Conservation (phyloP, 495 filamentous ascomycete species). For the Thermothielavioides terrestris region DNA sequence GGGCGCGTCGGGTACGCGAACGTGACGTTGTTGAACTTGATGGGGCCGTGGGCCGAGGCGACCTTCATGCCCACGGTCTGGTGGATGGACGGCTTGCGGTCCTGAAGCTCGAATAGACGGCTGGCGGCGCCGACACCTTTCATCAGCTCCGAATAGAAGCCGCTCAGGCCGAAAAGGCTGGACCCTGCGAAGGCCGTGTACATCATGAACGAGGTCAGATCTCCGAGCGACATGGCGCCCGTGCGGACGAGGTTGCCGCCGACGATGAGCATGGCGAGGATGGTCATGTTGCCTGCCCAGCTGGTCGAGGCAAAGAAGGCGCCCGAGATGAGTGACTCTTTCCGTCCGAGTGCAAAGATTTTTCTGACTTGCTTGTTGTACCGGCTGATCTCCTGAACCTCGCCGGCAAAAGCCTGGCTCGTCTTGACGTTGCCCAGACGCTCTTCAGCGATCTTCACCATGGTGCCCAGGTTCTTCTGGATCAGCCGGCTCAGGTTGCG, state of each 20-base stretch:
- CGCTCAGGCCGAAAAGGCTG: slow-evolving; percentile 84
- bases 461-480: slow-evolving; percentile 79
- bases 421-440: slow-evolving; percentile 91
- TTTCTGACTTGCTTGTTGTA: slow-evolving; percentile 89
- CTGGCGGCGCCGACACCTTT: slow-evolving; percentile 95
- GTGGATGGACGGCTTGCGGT: slow-evolving; percentile 77
- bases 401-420: slow-evolving; percentile 88
- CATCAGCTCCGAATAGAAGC: slow-evolving; percentile 97
- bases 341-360: slow-evolving; percentile 80
- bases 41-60: slow-evolving; percentile 72
- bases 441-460: slow-evolving; percentile 96
- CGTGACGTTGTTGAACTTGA: slow-evolving; percentile 72
- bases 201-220: slow-evolving; percentile 96
- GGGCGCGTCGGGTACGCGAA: slow-evolving; percentile 90
- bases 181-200: slow-evolving; percentile 90
- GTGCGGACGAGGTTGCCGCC: slow-evolving; percentile 82
- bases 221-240: slow-evolving; percentile 80
- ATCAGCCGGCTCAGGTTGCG: slow-evolving; percentile 82
- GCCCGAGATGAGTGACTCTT: slow-evolving; percentile 78
- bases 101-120: slow-evolving; percentile 91
- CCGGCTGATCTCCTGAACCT: slow-evolving; percentile 76
- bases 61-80: slow-evolving; percentile 73
- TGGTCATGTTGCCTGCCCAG: slow-evolving; percentile 90
- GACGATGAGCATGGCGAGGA: slow-evolving; percentile 82
- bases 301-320: slow-evolving; percentile 87